phyloP scores from a whole-genome alignment of 306 rosid species.

The Prunus salicina region DNA sequence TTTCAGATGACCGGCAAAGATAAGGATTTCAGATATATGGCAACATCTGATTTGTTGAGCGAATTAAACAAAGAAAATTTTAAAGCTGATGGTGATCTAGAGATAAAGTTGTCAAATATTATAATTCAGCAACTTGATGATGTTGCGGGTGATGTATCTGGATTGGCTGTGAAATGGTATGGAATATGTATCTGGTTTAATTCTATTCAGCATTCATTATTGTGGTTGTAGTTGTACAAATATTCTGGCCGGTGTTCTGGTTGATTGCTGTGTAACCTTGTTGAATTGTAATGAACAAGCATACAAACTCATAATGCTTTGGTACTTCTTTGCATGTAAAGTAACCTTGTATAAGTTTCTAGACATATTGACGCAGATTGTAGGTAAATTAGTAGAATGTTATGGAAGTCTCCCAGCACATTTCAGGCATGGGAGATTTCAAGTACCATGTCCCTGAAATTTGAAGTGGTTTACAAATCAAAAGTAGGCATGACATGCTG shows the following conservation, averaged over 20 bases:
- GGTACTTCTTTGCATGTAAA: background rate
- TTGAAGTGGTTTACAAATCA: background rate
- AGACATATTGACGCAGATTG: background rate
- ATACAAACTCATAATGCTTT: background rate
- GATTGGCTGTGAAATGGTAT: conserved; percentile 92
- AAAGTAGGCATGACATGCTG: background rate
- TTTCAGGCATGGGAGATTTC: background rate
- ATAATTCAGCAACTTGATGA: conserved; percentile 93
- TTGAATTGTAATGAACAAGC: background rate
- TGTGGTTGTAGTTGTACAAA: background rate
- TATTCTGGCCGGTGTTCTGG: background rate
- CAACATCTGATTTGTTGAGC: conserved; percentile 83
- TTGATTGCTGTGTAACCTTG: background rate
- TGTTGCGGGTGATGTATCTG: conserved; percentile 94
- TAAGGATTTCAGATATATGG: conserved; percentile 94
- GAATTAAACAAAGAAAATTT: conserved; percentile 67
- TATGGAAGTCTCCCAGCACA: background rate
- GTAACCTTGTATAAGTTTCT: background rate
- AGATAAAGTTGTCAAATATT: conserved; percentile 61
- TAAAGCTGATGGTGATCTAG: conserved; percentile 77
- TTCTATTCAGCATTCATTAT: background rate
- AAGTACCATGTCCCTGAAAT: background rate
- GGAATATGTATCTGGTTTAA: background rate
- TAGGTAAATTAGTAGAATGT: background rate
- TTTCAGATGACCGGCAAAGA: conserved; percentile 91